Base-by-base conservation (phyloP, 352 stramenopile genomes). In the Peronosclerospora sorghi region DNA sequence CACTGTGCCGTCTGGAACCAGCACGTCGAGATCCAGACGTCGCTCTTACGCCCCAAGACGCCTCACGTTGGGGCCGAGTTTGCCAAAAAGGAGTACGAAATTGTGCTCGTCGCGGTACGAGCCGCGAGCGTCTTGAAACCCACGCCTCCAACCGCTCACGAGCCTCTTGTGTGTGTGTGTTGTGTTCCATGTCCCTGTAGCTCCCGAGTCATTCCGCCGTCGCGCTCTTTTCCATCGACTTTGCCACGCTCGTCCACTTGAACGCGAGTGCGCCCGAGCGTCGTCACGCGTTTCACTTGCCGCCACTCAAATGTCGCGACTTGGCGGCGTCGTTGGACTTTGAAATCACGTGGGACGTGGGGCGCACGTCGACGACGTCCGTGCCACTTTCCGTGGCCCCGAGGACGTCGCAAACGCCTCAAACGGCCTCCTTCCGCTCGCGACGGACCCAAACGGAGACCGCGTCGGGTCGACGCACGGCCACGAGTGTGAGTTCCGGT, bases 141-240 rank as follows among this genome's bases (percentile, higher is more conserved):
- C n/a, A n/a, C n/a, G n/a, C n/a, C n/a, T n/a, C n/a, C n/a, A n/a
- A n/a, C n/a, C n/a, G n/a, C n/a, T n/a, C n/a, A n/a, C n/a, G n/a
- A n/a, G n/a, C n/a, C n/a, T n/a, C n/a, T n/a, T n/a, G n/a, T n/a
- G n/a, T n/a, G n/a, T n/a, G n/a, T n/a, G n/a, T n/a, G n/a, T n/a
- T n/a, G n/a, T n/a, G n/a, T 12, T 45, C 45, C 10, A n/a, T 43
- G 2, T 32, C 14, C n/a, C 12, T 20, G 3, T 52, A 80, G 66
- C 59, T 88, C n/a, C 75, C 75, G 10, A 88, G 75, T 32, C 73
- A 88, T 56, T 86, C 75, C 35, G 75, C 75, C 20, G 75, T 88
- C 17, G 75, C 75, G 23, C 62, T 88, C 26, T 88, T 88, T 52
- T 65, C 64, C 0, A 17, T 88, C 19, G 75, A 88, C 54, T 88